Conservation (phyloP, 2,329 filamentous ascomycete genomes). For the Podosphaera xanthii region DNA sequence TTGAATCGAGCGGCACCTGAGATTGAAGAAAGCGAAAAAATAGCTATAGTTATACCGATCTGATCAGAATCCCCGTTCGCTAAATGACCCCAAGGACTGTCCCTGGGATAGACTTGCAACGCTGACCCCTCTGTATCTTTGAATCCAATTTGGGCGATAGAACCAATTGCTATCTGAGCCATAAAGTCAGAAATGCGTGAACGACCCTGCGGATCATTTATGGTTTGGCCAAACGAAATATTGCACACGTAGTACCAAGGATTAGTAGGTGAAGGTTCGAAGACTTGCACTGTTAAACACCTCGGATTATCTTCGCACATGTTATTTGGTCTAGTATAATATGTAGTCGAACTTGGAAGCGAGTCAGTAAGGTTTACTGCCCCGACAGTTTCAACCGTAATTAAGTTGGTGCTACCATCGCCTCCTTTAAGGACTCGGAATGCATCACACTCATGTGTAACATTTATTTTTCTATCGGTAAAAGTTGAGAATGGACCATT, state of each 20-base stretch:
- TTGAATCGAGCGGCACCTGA: conserved; percentile 9
- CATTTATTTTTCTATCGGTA: conserved; percentile 17
- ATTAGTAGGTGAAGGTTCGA: conserved; percentile 18
- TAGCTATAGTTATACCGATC: conserved; percentile 19
- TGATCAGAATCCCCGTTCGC: conserved; percentile 12
- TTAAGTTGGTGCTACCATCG: conserved; percentile 12
- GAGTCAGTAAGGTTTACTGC: conserved; percentile 11
- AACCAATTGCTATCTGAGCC: conserved; percentile 16
- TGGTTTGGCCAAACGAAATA: conserved; percentile 17
- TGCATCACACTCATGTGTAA: conserved; percentile 14
- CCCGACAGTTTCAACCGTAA: conserved; percentile 14
- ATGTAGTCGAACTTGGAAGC: conserved; percentile 17
- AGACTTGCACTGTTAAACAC: conserved; percentile 16
- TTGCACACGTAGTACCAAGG: conserved; percentile 23
- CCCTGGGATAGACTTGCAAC: conserved; percentile 22
- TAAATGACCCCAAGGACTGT: conserved; percentile 19
- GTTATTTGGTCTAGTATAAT: conserved; percentile 16
- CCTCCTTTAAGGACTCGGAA: conserved; percentile 16
- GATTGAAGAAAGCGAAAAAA: conserved; percentile 18
- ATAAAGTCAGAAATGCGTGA: conserved; percentile 17
- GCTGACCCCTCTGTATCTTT: conserved; percentile 4
- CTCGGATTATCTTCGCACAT: conserved; percentile 6
- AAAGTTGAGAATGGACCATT: conserved; percentile 12
- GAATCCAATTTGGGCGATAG: conserved; percentile 22
- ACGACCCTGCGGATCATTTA: conserved; percentile 12